A percentile compares a stretch with the other conserved stretches of the same genome.
Conservation (phyloP, 2,329 filamentous ascomycete genomes). For the Colletotrichum zoysiae region DNA sequence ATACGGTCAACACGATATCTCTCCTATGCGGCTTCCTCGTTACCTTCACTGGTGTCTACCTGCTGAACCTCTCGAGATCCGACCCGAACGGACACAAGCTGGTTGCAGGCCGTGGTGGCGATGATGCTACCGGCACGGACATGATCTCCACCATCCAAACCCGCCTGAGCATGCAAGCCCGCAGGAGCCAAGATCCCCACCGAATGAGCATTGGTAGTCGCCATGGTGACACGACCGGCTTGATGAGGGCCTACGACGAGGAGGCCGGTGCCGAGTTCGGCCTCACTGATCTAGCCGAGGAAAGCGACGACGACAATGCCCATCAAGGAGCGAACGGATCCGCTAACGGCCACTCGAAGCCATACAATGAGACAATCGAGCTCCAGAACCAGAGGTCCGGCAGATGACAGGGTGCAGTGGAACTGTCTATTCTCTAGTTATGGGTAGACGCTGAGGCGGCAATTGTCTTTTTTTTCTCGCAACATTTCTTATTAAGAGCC, state of each 20-base stretch:
- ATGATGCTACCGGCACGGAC: constrained; percentile 90
- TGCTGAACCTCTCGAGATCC: constrained; percentile 92
- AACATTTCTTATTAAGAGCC: constrained; percentile 35
- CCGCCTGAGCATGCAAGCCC: constrained; percentile 90
- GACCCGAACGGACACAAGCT: constrained; percentile 85
- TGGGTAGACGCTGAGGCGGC: constrained; percentile 28
- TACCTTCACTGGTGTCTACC: constrained; percentile 95
- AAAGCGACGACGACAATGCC: constrained; percentile 73
- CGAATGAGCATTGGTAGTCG: constrained; percentile 74
- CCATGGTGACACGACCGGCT: constrained; percentile 79
- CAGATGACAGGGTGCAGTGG: constrained; percentile 44
- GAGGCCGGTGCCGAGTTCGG: constrained; percentile 82
- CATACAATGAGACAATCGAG: constrained; percentile 60
- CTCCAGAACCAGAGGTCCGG: constrained; percentile 62
- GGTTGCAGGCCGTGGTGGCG: constrained; percentile 70
- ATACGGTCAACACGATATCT: constrained; percentile 91
- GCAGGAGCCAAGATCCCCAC: constrained; percentile 76
- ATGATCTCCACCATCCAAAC: constrained; percentile 91
- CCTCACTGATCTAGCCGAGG: constrained; percentile 82
- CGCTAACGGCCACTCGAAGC: constrained; percentile 56
- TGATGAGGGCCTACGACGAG: constrained; percentile 91
- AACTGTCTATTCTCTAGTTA: constrained; percentile 20
- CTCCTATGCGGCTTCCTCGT: constrained; percentile 92
- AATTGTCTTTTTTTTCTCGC: constrained; percentile 5
- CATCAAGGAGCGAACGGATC: constrained; percentile 54